phyloP scores from a whole-genome alignment of 139 green algal species.

The Microglena sp. region DNA sequence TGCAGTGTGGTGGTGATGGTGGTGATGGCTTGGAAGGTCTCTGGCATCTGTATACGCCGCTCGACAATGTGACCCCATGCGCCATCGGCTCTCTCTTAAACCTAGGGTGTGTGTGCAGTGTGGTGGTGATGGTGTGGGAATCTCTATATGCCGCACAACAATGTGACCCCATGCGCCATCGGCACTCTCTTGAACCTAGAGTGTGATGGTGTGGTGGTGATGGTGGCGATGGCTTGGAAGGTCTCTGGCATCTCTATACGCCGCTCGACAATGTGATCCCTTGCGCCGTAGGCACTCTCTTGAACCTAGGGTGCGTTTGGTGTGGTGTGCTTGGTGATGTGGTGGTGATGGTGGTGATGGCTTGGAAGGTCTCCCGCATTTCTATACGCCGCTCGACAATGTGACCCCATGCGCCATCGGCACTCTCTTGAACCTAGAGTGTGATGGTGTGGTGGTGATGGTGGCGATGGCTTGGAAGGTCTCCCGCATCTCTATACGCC shows the following conservation, averaged over 20 bases:
- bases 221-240: no score
- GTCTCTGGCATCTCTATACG: no score
- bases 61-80: neutral
- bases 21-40: no score
- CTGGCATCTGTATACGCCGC: neutral
- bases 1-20: neutral
- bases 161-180: no score
- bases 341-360: constrained; percentile 77
- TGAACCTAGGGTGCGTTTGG: no score
- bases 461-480: constrained; percentile 68
- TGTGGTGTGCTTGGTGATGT: no score
- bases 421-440: neutral
- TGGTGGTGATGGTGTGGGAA: constrained; percentile 71
- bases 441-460: neutral
- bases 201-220: no score
- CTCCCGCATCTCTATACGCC: constrained; percentile 76
- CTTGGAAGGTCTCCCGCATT: constrained; percentile 59
- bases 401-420: constrained; percentile 52
- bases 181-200: no score
- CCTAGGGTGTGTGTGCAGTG: no score
- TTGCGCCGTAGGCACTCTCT: no score
- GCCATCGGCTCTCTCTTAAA: no score
- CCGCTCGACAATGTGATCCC: no score
- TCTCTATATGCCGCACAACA: constrained; percentile 74
- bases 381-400: constrained; percentile 78